phyloP scores from a whole-genome alignment of 2,329 filamentous ascomycete genomes.

The Pseudogymnoascus sp. region DNA sequence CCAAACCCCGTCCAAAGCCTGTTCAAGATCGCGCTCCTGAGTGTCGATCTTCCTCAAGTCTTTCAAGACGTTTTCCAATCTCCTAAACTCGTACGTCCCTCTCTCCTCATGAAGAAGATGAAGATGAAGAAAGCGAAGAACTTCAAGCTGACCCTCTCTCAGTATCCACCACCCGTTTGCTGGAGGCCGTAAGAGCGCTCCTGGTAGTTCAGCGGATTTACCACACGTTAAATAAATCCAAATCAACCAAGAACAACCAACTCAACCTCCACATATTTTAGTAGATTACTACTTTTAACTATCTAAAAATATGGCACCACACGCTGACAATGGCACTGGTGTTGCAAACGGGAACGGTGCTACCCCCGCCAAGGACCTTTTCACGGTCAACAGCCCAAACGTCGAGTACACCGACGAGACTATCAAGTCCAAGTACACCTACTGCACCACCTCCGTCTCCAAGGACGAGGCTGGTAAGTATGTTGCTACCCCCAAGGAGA shows the following conservation, averaged over 20 bases:
- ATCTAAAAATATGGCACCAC: constrained; percentile 70
- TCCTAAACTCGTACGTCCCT: constrained; percentile 81
- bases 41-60: constrained; percentile 38
- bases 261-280: constrained; percentile 15
- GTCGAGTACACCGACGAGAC: constrained; percentile 81
- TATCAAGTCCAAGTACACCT: constrained; percentile 92
- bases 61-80: constrained; percentile 98
- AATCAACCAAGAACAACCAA: constrained; percentile 23
- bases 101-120: constrained; percentile 12
- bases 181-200: constrained; percentile 84
- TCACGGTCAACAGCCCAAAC: constrained; percentile 85
- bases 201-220: constrained; percentile 72
- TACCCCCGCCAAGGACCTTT: constrained; percentile 51
- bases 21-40: constrained; percentile 24
- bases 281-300: constrained; percentile 1
- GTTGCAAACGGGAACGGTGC: constrained; percentile 54
- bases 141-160: constrained; percentile 21
- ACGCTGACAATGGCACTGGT: constrained; percentile 57
- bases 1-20: background rate
- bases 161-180: constrained; percentile 95
- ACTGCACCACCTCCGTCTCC: constrained; percentile 83
- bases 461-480: constrained; percentile 62
- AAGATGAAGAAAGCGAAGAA: background rate
- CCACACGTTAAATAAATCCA: constrained; percentile 46
- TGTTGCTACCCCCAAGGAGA: constrained; percentile 79